Evolutionary conservation across 805 yeast genomes (phyloP).

Genomic region (Candida incommunis): DNA sequence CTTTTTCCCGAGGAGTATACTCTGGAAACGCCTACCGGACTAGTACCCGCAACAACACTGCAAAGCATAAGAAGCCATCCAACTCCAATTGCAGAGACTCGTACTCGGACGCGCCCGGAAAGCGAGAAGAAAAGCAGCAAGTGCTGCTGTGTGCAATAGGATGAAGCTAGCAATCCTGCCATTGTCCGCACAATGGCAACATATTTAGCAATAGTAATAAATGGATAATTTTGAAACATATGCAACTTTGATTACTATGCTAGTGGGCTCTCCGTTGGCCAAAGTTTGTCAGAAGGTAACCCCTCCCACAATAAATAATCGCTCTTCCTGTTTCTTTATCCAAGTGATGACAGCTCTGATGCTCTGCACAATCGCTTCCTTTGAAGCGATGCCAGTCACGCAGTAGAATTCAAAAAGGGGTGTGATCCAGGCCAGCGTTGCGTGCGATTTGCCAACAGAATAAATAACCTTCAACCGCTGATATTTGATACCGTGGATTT

Average conservation of each 20-base stretch:
- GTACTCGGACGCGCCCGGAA: no score
- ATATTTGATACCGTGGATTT: conserved; percentile 15
- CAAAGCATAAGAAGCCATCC: no score
- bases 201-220: no score
- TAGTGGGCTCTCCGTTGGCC: not conserved
- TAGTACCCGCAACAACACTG: no score
- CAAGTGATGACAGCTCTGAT: conserved; percentile 56
- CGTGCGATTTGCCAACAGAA: conserved; percentile 11
- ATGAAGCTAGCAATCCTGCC: no score
- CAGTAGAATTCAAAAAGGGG: conserved; percentile 50
- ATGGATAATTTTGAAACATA: not conserved
- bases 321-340: conserved; percentile 57
- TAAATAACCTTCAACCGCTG: conserved; percentile 14
- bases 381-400: conserved; percentile 43
- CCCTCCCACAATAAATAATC: conserved; percentile 65
- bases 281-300: conserved; percentile 33
- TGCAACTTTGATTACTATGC: not conserved
- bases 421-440: conserved; percentile 41
- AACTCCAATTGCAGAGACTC: no score
- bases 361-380: conserved; percentile 43
- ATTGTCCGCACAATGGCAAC: no score
- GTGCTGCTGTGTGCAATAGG: no score
- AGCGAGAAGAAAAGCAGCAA: no score
- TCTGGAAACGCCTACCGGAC: no score
- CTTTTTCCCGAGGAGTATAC: no score